These are phyloP conservation scores for Orbilia quercus DNA, from an alignment of 2,329 filamentous ascomycete genomes.

Conservation along the genomic window DNA sequence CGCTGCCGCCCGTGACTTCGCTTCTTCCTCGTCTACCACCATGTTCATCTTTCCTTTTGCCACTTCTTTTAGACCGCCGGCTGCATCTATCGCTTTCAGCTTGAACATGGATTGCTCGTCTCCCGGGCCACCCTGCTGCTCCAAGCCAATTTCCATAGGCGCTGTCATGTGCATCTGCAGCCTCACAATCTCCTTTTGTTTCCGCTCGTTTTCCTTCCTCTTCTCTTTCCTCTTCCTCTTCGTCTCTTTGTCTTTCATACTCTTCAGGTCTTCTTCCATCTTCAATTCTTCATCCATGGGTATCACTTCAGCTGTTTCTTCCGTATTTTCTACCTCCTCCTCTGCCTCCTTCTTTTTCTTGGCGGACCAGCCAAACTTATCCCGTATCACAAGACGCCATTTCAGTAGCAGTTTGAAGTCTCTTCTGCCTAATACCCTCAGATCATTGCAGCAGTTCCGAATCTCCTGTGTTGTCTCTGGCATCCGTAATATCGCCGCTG, in stretches of 20 bases:
- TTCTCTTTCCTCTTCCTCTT: conserved; percentile 83
- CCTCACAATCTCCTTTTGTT: conserved; percentile 91
- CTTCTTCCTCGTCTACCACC: conserved; percentile 69
- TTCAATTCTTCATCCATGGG: conserved; percentile 94
- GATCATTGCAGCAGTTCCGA: conserved; percentile 78
- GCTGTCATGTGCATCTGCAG: conserved; percentile 98
- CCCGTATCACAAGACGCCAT: conserved; percentile 89
- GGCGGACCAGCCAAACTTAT: conserved; percentile 85
- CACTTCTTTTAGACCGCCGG: conserved; percentile 75
- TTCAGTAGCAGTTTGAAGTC: conserved; percentile 90
- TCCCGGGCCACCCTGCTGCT: conserved; percentile 76
- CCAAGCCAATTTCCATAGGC: conserved; percentile 94
- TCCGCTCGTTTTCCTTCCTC: conserved; percentile 89
- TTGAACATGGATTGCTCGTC: conserved; percentile 88
- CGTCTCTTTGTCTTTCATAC: conserved; percentile 80
- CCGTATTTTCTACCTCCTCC: conserved; percentile 65
- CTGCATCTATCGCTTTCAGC: conserved; percentile 82
- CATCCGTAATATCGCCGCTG: conserved; percentile 85
- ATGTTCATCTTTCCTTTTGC: conserved; percentile 82
- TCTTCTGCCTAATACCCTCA: conserved; percentile 90
- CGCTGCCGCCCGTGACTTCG: conserved; percentile 68
- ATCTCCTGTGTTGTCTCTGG: conserved; percentile 89
- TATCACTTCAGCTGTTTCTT: conserved; percentile 82
- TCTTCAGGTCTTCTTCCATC: conserved; percentile 87
- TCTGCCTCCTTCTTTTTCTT: conserved; percentile 72